Base-by-base conservation (phyloP, 176 grass and related monocot genomes). In the Musa beccarii region DNA sequence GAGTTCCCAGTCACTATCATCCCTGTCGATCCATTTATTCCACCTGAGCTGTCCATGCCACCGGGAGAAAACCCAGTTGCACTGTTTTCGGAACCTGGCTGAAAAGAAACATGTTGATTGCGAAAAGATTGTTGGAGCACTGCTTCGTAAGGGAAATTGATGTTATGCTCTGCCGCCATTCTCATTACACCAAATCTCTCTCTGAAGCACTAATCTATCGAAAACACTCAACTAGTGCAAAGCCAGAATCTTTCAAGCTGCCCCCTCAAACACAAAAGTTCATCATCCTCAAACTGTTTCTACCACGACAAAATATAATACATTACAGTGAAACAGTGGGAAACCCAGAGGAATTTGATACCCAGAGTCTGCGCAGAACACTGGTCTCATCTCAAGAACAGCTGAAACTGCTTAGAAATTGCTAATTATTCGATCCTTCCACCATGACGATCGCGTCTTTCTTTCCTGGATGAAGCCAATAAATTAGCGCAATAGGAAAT, bases 31-130 rank as follows among this genome's bases (percentile, higher is more conserved):
- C 70, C 17, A 54, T 74, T 89, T 80, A 87, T 84, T 73, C 75
- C 81, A 82, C 73, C 74, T 20, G 86, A 87, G 51, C 66, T 83
- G 64, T 87, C 80, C 23, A 82, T 73, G 80, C 76, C 84, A 71
- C 76, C 72, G n/a, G 90, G 87, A 52, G 89, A 76, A 67, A 82
- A 76, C 34, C 84, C 90, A 64, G 79, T 63, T 17, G 72, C 79
- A 43, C 72, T 84, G 71, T 69, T 68, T 50, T 73, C 68, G 19
- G 65, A 29, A 25, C 76, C 84, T 56, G 84, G 71, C 75, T 89
- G 88, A 82, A 98, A 98, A 12, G 90, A 91, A 79, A 89, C 86
- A 77, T 84, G 83, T 79, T 93, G 84, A 63, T 83, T 87, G 84
- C 84, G 89, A 59, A 89, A 85, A 15, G 88, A 75, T 79, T 93